Evolutionary conservation across 495 filamentous ascomycete species (phyloP).

Genomic region (Daldinia grandis): DNA sequence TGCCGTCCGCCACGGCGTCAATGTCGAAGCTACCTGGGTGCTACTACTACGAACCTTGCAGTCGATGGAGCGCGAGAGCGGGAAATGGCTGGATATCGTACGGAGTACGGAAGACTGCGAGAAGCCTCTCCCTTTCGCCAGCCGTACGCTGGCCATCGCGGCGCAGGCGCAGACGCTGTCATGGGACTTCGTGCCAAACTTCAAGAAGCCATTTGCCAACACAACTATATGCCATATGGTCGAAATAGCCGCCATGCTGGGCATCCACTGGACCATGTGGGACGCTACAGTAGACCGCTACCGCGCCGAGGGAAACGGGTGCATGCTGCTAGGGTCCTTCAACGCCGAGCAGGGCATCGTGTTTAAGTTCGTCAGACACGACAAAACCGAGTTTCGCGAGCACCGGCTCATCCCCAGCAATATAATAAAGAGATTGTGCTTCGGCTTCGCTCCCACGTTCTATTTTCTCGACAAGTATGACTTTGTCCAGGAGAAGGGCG

Average conservation of each 20-base stretch:
- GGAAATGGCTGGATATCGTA: constrained; percentile 48
- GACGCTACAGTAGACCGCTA: constrained; percentile 54
- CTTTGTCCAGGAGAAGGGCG: constrained; percentile 43
- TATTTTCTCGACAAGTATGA: constrained; percentile 42
- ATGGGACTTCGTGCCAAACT: constrained; percentile 61
- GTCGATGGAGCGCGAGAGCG: constrained; percentile 53
- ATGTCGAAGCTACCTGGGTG: constrained; percentile 59
- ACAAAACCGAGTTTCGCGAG: constrained; percentile 53
- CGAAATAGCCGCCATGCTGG: constrained; percentile 60
- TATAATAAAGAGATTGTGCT: constrained; percentile 57
- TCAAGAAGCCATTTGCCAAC: constrained; percentile 60
- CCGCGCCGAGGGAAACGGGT: constrained; percentile 62
- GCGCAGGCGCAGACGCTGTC: constrained; percentile 57
- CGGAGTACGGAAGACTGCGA: constrained; percentile 27
- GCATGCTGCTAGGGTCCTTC: constrained; percentile 54
- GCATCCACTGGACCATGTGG: constrained; percentile 61
- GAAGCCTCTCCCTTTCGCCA: constrained; percentile 17
- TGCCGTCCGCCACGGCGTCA: constrained; percentile 54
- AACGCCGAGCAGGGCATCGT: constrained; percentile 56
- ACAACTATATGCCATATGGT: constrained; percentile 60
- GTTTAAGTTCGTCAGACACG: constrained; percentile 56
- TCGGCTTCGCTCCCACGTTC: constrained; percentile 57
- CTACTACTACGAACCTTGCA: constrained; percentile 55
- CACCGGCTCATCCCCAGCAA: constrained; percentile 56
- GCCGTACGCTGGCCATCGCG: constrained; percentile 54